Evolutionary conservation across 2,329 filamentous ascomycete genomes (phyloP).

Genomic region (Aureobasidium vineae): DNA sequence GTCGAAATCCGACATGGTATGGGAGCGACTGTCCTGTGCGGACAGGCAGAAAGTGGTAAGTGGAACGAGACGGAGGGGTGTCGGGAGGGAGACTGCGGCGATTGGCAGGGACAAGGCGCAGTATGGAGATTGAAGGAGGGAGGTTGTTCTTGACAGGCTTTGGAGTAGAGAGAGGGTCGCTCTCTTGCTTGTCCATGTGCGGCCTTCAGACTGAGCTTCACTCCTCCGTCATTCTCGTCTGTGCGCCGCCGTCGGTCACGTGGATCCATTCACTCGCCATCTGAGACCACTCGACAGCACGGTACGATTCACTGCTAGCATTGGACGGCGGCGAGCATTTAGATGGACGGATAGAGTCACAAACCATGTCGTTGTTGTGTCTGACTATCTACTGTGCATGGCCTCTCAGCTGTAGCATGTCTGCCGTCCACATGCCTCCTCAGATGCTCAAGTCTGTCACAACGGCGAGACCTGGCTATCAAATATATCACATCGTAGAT

Average conservation of each 20-base stretch:
- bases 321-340: neutral
- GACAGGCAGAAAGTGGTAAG: constrained; percentile 25
- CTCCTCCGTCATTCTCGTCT: constrained; percentile 3
- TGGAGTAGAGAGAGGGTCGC: constrained; percentile 7
- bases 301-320: neutral
- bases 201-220: constrained; percentile 1
- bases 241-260: neutral
- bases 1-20: constrained; percentile 89
- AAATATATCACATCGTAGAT: neutral
- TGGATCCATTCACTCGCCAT: neutral
- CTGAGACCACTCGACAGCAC: neutral
- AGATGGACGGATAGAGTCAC: neutral
- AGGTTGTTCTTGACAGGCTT: constrained; percentile 6
- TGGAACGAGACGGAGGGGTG: constrained; percentile 25
- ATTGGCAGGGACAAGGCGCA: constrained; percentile 9
- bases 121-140: neutral
- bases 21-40: constrained; percentile 24
- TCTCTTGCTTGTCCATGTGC: constrained; percentile 10
- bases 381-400: neutral
- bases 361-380: neutral
- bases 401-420: neutral
- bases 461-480: neutral
- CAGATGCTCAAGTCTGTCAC: neutral
- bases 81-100: constrained; percentile 4
- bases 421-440: neutral